Percentiles rank a stretch among this genome's conserved stretches.
Evolutionary conservation across 2,329 filamentous ascomycete species (phyloP).

Genomic region (Neopestalotiopsis sp.): DNA sequence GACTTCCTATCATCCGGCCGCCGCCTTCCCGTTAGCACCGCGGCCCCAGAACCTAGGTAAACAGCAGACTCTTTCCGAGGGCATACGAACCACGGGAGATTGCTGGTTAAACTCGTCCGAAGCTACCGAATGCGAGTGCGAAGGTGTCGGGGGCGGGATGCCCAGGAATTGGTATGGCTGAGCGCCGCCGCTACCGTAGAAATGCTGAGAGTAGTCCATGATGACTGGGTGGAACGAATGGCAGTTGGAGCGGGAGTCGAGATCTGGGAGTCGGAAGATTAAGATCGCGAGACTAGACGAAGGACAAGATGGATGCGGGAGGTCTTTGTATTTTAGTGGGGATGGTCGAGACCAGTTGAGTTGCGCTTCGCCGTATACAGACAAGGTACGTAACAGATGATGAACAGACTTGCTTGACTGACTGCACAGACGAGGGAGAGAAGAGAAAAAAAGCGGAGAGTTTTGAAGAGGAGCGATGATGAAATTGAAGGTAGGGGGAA

Average conservation of each 20-base stretch:
- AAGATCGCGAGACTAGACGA: neutral
- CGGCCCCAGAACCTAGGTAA: slow-evolving; percentile 18
- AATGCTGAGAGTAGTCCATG: slow-evolving; percentile 63
- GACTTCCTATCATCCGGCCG: slow-evolving; percentile 50
- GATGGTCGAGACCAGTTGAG: slow-evolving; percentile 9
- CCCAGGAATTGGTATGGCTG: slow-evolving; percentile 62
- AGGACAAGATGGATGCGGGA: neutral
- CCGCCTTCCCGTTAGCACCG: slow-evolving; percentile 33
- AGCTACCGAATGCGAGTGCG: slow-evolving; percentile 58
- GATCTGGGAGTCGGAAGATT: neutral
- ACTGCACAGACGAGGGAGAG: neutral
- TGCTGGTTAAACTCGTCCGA: slow-evolving; percentile 62
- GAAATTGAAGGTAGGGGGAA: neutral
- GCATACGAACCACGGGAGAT: slow-evolving; percentile 58
- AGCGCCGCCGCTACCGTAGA: slow-evolving; percentile 45
- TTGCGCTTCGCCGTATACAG: neutral
- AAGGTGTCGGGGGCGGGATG: slow-evolving; percentile 60
- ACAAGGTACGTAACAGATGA: too few relatives aligned
- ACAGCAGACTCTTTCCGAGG: neutral
- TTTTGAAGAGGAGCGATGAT: neutral
- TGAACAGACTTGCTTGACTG: neutral
- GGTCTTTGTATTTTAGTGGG: slow-evolving; percentile 10
- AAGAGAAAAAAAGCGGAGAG: slow-evolving; percentile 10
- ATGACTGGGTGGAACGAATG: neutral
- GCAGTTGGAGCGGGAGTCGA: neutral